Evolutionary conservation across 768 basidiomycete genomes (phyloP), one percentile per base, ranked within the genome.

Genomic region (Austroboletus eburneus): DNA sequence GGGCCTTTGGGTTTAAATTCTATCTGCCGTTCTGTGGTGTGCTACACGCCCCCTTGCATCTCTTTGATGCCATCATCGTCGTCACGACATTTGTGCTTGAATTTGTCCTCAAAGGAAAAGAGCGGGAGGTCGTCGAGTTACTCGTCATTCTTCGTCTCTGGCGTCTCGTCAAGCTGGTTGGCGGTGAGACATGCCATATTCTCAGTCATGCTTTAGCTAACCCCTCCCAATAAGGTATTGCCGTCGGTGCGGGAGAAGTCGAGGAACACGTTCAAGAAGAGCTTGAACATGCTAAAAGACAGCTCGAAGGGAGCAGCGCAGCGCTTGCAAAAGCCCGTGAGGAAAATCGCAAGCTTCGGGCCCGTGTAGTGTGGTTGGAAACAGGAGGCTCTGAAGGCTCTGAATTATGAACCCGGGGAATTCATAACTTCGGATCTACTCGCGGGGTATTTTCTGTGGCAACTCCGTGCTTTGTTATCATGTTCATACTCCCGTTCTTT

Each of bases 121-220:
- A 86, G 58, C 69, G 79, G 49, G 86, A 91, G 57, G 73, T 91
- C 18, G 84, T 81, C 1, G 77, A 74, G 6, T 66, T 91, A 21
- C 75, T 91, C 27, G 73, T 91, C 34, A 68, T 85, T 17, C 69
- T 91, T 23, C 88, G 89, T 64, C 63, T 91, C 13, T 90, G 90
- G 89, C 75, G 89, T 21, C 69, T 91, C 25, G 77, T 91, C 21
- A 88, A 90, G 59, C 71, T 91, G 12, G 81, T 88, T 9, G 76
- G 76, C 64, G 78, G 77, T 77, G 46, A 38, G 57, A 65, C 42
- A 6, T 21, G 21, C 13, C 21, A 25, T 25, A 29, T 41, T 18
- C 42, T 25, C 21, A 24, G 10, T 10, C 20, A 5, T 27, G 33
- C 37, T 7, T 36, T 24, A 1, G 30, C 29, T 52, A 25, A 51